Percentiles rank a stretch among this genome's conserved stretches.
These are phyloP conservation scores for Cercophora newfieldiana DNA, from an alignment of 495 filamentous ascomycete genomes.

Conservation along the genomic window DNA sequence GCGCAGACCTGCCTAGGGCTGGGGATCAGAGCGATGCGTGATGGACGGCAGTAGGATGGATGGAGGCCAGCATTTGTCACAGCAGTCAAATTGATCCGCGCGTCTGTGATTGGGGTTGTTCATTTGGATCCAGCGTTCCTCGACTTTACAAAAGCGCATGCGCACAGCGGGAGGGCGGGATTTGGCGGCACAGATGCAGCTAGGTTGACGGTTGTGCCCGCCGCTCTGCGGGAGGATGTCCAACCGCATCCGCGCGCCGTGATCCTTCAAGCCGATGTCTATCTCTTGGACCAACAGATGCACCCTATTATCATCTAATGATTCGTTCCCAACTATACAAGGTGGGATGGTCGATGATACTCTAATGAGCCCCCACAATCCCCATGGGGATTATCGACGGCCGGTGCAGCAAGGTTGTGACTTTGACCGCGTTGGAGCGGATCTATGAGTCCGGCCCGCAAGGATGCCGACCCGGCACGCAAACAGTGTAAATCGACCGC, in stretches of 20 bases:
- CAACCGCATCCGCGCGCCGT: neutral
- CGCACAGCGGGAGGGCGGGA: neutral
- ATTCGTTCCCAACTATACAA: neutral
- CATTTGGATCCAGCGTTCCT: neutral
- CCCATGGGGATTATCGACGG: neutral
- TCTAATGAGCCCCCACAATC: neutral
- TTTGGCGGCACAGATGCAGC: neutral
- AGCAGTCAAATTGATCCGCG: neutral
- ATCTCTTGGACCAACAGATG: too few relatives aligned
- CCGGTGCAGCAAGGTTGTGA: neutral
- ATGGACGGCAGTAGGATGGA: neutral
- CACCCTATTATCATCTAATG: neutral
- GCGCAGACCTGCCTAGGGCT: too few relatives aligned
- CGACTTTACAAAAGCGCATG: neutral
- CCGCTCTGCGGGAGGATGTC: neutral
- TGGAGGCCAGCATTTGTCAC: neutral
- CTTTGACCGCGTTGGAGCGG: neutral
- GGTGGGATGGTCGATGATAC: neutral
- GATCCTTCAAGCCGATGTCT: neutral
- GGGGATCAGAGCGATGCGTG: too few relatives aligned
- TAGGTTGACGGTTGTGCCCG: neutral
- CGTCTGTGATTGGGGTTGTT: neutral
- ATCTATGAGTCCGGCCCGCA: neutral
- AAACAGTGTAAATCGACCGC: neutral
- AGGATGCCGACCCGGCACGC: neutral